Conservation (phyloP, 1,284 basidiomycete genomes). For the Megacollybia platyphylla region DNA sequence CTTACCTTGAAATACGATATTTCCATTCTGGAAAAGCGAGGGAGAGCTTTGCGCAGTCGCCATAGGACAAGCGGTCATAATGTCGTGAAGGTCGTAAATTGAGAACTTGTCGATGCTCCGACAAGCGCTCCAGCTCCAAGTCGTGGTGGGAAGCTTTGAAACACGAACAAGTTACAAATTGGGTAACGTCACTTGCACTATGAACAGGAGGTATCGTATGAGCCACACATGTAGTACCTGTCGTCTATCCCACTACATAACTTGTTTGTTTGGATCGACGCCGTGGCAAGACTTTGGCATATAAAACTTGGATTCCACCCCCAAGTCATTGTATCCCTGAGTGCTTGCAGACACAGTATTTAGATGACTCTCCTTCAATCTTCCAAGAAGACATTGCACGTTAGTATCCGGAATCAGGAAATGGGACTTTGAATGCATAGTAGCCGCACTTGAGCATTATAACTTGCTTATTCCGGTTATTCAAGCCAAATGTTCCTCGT, state of each 20-base stretch:
- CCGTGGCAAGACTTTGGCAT: slow-evolving; percentile 24
- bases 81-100: neutral
- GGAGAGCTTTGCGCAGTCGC: slow-evolving; percentile 29
- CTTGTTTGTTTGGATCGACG: neutral
- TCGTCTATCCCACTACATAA: neutral
- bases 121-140: no score
- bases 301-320: slow-evolving; percentile 41
- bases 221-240: neutral
- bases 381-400: slow-evolving; percentile 36
- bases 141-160: no score
- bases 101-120: no score
- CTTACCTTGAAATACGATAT: slow-evolving; percentile 48
- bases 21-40: slow-evolving; percentile 49
- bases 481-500: no score
- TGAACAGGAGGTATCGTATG: neutral
- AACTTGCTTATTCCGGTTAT: no score
- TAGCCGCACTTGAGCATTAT: no score
- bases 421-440: slow-evolving; percentile 29
- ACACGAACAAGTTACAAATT: no score
- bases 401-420: slow-evolving; percentile 36
- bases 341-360: slow-evolving; percentile 36
- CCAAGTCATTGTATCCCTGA: slow-evolving; percentile 43
- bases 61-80: slow-evolving; percentile 20
- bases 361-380: slow-evolving; percentile 25
- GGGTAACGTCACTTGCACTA: neutral